Percentiles rank a stretch among this genome's conserved stretches.
These are phyloP conservation scores for Pyrus communis DNA, from an alignment of 306 rosid genomes.

Conservation along the genomic window DNA sequence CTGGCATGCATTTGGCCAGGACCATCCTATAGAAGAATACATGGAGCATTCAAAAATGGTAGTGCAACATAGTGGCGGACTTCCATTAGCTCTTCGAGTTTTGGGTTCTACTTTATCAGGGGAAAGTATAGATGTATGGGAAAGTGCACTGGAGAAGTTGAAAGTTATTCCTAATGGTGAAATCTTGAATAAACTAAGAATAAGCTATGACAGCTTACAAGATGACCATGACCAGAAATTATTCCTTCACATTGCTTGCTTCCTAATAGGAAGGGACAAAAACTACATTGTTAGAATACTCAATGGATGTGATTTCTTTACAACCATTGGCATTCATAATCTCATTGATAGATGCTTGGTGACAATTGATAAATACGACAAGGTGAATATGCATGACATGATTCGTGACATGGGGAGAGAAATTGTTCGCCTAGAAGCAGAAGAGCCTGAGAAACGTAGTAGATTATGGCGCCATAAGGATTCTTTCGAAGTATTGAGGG, in stretches of 20 bases:
- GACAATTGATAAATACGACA: neutral
- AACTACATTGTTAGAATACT: neutral
- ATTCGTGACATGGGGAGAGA: neutral
- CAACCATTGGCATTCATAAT: neutral
- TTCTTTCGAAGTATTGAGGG: neutral
- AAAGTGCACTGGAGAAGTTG: neutral
- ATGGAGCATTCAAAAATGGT: neutral
- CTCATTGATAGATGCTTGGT: neutral
- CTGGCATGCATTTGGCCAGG: neutral
- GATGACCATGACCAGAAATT: neutral
- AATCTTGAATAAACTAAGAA: neutral
- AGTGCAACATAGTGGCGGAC: neutral
- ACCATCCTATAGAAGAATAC: neutral
- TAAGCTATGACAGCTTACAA: neutral
- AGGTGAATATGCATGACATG: neutral
- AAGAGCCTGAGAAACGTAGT: neutral
- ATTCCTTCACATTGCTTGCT: constrained; percentile 1
- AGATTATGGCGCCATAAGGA: neutral
- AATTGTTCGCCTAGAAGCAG: neutral
- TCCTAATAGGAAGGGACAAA: neutral
- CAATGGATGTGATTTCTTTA: neutral
- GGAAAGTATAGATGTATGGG: neutral
- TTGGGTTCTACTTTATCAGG: neutral
- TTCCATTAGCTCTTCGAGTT: neutral
- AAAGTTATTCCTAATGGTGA: neutral